Conservation (phyloP, 1,284 basidiomycete genomes). For the Moesziomyces globuligerus region DNA sequence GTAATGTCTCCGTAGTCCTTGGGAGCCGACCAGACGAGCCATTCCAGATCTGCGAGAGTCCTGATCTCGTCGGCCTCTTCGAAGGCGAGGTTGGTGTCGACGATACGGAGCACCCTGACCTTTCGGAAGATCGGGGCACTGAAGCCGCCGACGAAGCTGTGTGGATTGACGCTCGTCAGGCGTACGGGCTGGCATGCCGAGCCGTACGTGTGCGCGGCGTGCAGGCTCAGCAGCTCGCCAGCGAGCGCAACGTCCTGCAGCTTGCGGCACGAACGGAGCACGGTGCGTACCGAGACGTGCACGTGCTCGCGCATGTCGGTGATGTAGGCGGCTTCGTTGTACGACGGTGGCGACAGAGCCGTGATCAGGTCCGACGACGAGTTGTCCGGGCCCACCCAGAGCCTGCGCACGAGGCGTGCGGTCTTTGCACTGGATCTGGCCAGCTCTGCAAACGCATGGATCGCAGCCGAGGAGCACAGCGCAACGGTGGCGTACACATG, state of each 20-base stretch:
- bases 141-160: conserved; percentile 62
- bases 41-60: conserved; percentile 51
- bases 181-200: conserved; percentile 61
- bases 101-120: conserved; percentile 50
- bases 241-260: conserved; percentile 59
- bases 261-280: conserved; percentile 59
- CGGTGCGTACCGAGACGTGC: conserved; percentile 36
- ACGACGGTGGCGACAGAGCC: conserved; percentile 52
- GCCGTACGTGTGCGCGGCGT: conserved; percentile 58
- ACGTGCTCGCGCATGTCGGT: conserved; percentile 45
- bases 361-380: conserved; percentile 58
- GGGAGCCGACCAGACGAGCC: conserved; percentile 55
- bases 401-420: conserved; percentile 45
- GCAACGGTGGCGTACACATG: conserved; percentile 40
- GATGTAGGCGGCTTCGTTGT: conserved; percentile 41
- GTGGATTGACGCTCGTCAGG: conserved; percentile 62
- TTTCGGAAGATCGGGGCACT: conserved; percentile 61
- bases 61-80: conserved; percentile 61
- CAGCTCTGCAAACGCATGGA: conserved; percentile 46
- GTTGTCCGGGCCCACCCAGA: conserved; percentile 60
- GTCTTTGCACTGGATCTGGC: conserved; percentile 30
- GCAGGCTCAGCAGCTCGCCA: conserved; percentile 54
- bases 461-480: conserved; percentile 28
- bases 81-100: conserved; percentile 60
- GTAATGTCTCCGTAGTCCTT: conserved; percentile 59